These are phyloP conservation scores for Nannochloropsis oceanica DNA, from an alignment of 108 stramenopile genomes.

Conservation along the genomic window DNA sequence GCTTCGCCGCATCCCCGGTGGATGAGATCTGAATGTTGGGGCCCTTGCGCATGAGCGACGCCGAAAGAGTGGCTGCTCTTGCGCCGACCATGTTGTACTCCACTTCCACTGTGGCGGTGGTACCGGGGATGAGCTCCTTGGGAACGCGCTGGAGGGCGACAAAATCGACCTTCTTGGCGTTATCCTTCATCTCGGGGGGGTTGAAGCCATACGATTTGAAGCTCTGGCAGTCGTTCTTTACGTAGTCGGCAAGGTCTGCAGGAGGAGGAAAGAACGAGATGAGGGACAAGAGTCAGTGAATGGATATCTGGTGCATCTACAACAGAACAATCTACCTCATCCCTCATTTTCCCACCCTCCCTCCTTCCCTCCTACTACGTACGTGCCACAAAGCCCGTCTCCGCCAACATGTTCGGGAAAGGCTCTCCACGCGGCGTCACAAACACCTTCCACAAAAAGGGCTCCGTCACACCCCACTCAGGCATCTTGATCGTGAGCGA, in stretches of 20 bases:
- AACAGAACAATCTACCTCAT: background rate
- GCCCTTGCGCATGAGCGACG: background rate
- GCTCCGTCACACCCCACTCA: background rate
- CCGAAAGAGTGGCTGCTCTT: background rate
- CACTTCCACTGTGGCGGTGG: background rate
- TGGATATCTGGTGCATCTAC: background rate
- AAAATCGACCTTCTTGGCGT: background rate
- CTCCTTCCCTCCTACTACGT: too few species aligned
- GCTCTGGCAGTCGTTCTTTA: background rate
- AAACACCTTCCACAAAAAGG: background rate
- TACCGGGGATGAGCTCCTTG: background rate
- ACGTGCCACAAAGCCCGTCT: background rate
- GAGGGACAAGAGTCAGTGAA: background rate
- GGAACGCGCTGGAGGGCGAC: background rate
- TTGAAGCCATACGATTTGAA: background rate
- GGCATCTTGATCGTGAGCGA: background rate
- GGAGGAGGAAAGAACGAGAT: background rate
- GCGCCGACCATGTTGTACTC: background rate
- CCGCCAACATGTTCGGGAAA: background rate
- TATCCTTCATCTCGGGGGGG: background rate
- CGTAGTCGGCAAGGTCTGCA: background rate
- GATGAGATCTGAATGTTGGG: background rate
- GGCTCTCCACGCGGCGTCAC: background rate
- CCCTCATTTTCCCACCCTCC: background rate
- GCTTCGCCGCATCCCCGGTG: background rate